Conservation (phyloP, 1,284 basidiomycete genomes). For the Peniophora sp. region DNA sequence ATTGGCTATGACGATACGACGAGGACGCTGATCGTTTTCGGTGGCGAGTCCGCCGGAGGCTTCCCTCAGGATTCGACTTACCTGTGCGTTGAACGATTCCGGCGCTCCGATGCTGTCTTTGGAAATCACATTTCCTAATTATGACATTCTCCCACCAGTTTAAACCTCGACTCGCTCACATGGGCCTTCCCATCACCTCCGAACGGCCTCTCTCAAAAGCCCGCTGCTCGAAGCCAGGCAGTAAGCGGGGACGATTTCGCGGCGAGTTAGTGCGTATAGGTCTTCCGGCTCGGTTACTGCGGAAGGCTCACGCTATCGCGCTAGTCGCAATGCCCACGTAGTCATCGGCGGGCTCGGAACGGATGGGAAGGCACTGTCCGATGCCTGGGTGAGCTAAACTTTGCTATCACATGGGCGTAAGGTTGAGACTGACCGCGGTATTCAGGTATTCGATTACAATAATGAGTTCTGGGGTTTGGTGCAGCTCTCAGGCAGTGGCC, state of each 20-base stretch:
- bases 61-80: slow-evolving; percentile 59
- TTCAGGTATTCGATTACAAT: slow-evolving; percentile 64
- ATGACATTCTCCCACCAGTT: slow-evolving; percentile 24
- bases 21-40: slow-evolving; percentile 61
- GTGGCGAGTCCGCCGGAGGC: slow-evolving; percentile 61
- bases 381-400: slow-evolving; percentile 57
- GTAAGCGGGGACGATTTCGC: slow-evolving; percentile 61
- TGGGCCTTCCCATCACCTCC: slow-evolving; percentile 57
- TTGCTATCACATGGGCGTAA: not conserved
- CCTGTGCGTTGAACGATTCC: slow-evolving; percentile 36
- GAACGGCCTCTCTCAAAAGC: slow-evolving; percentile 32
- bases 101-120: not conserved
- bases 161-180: slow-evolving; percentile 48
- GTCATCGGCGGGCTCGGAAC: slow-evolving; percentile 61
- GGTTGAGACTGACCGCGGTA: slow-evolving; percentile 1
- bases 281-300: slow-evolving; percentile 4
- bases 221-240: slow-evolving; percentile 57
- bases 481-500: slow-evolving; percentile 33
- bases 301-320: not conserved
- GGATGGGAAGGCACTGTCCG: slow-evolving; percentile 43
- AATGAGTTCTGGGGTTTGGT: slow-evolving; percentile 69
- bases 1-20: slow-evolving; percentile 45
- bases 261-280: slow-evolving; percentile 61
- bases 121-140: not conserved
- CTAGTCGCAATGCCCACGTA: slow-evolving; percentile 60